These are phyloP conservation scores for Raphanus sativus DNA, from an alignment of 345 rosid species.

Conservation along the genomic window DNA sequence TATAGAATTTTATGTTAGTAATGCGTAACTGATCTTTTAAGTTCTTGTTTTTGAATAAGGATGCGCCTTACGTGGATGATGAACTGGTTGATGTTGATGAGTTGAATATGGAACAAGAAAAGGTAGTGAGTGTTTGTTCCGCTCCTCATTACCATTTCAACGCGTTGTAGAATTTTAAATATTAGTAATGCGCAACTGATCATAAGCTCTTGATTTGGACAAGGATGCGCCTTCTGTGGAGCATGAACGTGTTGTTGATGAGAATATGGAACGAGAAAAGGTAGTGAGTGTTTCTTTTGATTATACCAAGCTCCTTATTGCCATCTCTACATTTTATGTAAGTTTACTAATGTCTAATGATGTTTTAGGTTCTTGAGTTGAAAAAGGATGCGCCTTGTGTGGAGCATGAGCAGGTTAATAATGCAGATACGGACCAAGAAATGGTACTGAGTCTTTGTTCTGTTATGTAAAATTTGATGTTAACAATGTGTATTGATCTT, in stretches of 20 bases:
- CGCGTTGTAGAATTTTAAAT: no score
- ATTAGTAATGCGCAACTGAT: no score
- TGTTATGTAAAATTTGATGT: background rate
- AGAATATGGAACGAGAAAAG: background rate
- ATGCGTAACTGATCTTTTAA: background rate
- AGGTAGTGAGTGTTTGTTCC: background rate
- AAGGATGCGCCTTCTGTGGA: conserved; percentile 7
- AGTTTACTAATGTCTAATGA: no score
- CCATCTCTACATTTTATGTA: background rate
- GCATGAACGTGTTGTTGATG: background rate
- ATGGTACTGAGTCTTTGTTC: no score
- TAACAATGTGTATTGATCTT: background rate
- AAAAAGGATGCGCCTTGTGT: no score
- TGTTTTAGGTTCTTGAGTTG: no score
- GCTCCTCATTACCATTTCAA: no score
- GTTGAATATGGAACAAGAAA: background rate
- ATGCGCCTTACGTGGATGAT: background rate
- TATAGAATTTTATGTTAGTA: background rate
- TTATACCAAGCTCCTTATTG: background rate
- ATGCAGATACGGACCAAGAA: no score
- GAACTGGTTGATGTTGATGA: background rate
- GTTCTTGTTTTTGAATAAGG: background rate
- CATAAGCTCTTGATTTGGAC: background rate
- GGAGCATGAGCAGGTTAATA: no score
- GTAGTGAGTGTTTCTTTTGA: background rate